Base-by-base conservation (phyloP, 2,329 filamentous ascomycete genomes). In the Nothopassalora personata region DNA sequence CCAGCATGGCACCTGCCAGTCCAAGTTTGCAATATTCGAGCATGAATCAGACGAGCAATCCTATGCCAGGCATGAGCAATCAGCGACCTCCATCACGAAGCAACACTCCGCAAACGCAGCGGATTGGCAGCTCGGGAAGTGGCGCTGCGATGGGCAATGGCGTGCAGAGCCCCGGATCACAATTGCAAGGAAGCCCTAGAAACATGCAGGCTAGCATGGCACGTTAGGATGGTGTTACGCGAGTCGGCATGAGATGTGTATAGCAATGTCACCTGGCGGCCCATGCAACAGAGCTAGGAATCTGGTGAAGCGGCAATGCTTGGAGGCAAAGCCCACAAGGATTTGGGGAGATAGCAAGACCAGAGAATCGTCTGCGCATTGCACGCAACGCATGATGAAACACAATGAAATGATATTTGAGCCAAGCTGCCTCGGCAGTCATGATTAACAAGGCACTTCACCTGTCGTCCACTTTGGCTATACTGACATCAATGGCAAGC, bases 81-180 rank as follows among this genome's bases (percentile, higher is more conserved):
- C 58, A 64, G 47, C 53, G 66, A 19, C 66, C 67, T 15, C 62
- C 69, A 15, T 70, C 67, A 33, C 58, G 70, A 18, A 70, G 66
- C n/a, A 66, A 66, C 9, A 72, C 69, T 13, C 71, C 70, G 9
- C 69, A 69, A 51, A 69, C 71, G 67, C 66, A 69, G 54, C 60
- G 70, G 13, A 54, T 72, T 45, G 66, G 70, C 8, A 70, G 68
- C 45, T 68, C 68, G 8, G 66, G 66, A 10, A 70, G 67, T 51
- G 67, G 55, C 59, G 64, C 61, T n/a, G 62, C 57, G 3, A 62
- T 66, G 51, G 57, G 62, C 18, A 64, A 58, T 43, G 68, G 66
- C 1, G 69, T 71, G 70, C 69, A 68, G 62, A 70, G 68, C 54
- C 70, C 69, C 9, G 64, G 65, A n/a, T 63, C 68, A 30, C 56